A percentile compares a stretch with the other conserved stretches of the same genome.
These are phyloP conservation scores for Penicillium herquei DNA, from an alignment of 495 filamentous ascomycete genomes.

Conservation along the genomic window DNA sequence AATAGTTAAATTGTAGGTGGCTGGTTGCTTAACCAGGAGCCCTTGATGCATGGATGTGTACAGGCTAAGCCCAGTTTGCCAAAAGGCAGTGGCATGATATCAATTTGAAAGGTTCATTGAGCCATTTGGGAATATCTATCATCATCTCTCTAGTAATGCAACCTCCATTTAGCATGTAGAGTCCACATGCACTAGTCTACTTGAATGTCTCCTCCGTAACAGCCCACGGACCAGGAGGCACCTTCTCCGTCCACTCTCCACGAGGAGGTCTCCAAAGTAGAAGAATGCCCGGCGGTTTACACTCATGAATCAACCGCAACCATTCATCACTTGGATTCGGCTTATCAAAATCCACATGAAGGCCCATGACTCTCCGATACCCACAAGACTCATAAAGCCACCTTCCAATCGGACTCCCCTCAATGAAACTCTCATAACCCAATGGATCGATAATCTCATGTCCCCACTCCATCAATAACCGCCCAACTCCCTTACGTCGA, in stretches of 20 bases:
- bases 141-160: too few species aligned
- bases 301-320: constrained; percentile 26
- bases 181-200: neutral
- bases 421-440: constrained; percentile 33
- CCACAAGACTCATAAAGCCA: constrained; percentile 36
- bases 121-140: too few species aligned
- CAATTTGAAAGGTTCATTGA: too few species aligned
- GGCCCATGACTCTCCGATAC: constrained; percentile 21
- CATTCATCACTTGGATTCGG: constrained; percentile 29
- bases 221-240: constrained; percentile 12
- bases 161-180: too few species aligned
- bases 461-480: constrained; percentile 35
- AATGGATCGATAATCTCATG: constrained; percentile 32
- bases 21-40: too few species aligned
- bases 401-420: constrained; percentile 34
- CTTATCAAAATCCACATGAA: constrained; percentile 20
- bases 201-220: neutral
- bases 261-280: constrained; percentile 32
- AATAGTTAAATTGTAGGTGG: too few species aligned
- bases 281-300: constrained; percentile 21
- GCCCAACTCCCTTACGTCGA: constrained; percentile 30
- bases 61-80: too few species aligned
- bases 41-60: too few species aligned
- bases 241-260: constrained; percentile 26
- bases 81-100: too few species aligned